Evolutionary conservation across 1,139 yeast species (phyloP).

Genomic region (Kurtzmaniella quercitrusa): DNA sequence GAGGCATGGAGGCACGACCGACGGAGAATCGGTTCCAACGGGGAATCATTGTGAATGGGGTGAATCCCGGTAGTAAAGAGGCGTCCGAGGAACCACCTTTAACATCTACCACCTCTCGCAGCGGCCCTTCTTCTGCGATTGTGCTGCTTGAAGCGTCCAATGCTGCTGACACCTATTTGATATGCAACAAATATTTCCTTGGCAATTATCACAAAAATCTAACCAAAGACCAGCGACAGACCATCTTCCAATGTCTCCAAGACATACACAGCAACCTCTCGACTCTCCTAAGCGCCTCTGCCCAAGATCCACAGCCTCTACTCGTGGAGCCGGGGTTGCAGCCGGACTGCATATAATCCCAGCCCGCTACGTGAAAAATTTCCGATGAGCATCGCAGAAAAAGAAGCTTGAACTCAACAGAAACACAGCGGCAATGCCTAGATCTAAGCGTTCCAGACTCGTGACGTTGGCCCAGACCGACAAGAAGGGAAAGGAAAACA

Average conservation of each 20-base stretch:
- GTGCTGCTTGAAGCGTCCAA: neutral
- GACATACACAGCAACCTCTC: neutral
- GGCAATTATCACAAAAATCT: neutral
- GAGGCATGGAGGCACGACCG: neutral
- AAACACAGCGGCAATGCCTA: constrained; percentile 57
- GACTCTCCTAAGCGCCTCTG: neutral
- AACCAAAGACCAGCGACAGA: neutral
- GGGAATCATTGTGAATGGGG: no score
- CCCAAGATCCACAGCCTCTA: neutral
- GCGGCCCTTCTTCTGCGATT: neutral
- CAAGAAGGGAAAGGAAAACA: constrained; percentile 90
- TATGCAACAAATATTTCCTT: neutral
- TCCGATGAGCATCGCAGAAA: constrained; percentile 3
- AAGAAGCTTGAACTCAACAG: neutral
- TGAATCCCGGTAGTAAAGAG: no score
- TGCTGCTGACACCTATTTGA: constrained; percentile 1
- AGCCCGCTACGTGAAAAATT: neutral
- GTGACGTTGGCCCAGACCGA: constrained; percentile 96
- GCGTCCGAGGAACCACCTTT: no score
- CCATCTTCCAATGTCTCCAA: neutral
- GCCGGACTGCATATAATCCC: neutral
- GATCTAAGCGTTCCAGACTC: constrained; percentile 89
- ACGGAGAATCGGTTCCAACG: no score
- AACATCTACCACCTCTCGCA: no score
- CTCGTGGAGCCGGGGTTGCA: neutral